These are phyloP conservation scores for Phytophthora sp. DNA, from an alignment of 352 stramenopile species.

Conservation along the genomic window DNA sequence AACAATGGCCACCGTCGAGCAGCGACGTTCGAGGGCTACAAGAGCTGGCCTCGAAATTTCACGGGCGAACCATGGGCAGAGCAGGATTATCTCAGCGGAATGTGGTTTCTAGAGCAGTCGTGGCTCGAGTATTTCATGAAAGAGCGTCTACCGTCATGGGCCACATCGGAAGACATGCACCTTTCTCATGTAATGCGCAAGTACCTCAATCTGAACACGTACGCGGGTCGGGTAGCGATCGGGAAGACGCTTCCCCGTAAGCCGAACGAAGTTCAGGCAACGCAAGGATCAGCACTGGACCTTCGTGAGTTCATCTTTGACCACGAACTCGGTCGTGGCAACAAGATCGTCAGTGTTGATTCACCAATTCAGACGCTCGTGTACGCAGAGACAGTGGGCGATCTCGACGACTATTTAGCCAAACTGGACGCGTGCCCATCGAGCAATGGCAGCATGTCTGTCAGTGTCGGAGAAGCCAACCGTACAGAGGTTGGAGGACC, in stretches of 20 bases:
- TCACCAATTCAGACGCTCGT: conserved; percentile 57
- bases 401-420: conserved; percentile 48
- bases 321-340: conserved; percentile 62
- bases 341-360: conserved; percentile 58
- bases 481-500: background rate
- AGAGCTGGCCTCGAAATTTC: conserved; percentile 56
- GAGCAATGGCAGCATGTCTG: conserved; percentile 7
- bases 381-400: conserved; percentile 53
- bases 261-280: conserved; percentile 46
- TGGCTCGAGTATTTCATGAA: conserved; percentile 76
- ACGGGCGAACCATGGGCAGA: conserved; percentile 42
- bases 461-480: conserved; percentile 3
- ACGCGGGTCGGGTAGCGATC: conserved; percentile 55
- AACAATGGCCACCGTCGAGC: conserved; percentile 61
- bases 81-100: conserved; percentile 68
- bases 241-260: conserved; percentile 42
- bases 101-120: conserved; percentile 69
- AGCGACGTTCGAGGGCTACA: conserved; percentile 49
- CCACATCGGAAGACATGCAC: conserved; percentile 69
- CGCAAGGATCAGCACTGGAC: conserved; percentile 50
- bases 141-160: conserved; percentile 54
- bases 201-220: conserved; percentile 71
- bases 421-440: conserved; percentile 44
- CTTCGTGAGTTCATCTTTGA: conserved; percentile 68
- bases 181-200: conserved; percentile 69